Base-by-base conservation (phyloP, 805 yeast genomes). In the Groenewaldozyma salmanticensis region DNA sequence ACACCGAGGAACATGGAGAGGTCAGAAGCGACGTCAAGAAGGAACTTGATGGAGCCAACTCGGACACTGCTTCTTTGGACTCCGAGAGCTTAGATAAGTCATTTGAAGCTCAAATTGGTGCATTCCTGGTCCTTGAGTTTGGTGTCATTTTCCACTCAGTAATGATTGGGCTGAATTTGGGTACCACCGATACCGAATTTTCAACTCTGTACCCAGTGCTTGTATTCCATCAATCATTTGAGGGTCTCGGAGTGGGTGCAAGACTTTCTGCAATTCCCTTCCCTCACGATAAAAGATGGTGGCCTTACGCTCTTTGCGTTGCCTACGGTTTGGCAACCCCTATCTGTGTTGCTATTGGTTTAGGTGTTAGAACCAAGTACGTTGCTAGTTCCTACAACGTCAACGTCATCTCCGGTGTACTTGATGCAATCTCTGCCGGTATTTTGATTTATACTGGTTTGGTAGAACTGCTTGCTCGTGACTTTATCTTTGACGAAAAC, bases 171-270 rank as follows among this genome's bases (percentile, higher is more conserved):
- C 65, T 81, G 47, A 70, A 81, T 4, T 62, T 81, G 46, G 83
- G 83, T 5, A 72, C 76, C 17, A 57, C 78, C 7, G 81, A 79
- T 35, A 77, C 74, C 7, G 82, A 79, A 53, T 81, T 79, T 56
- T 66, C 62, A 34, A 70, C 82, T 4, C 64, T 81, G 35, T 81
- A 77, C 53, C 65, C 77, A 38, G 90, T 81, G 5, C 48, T 75
- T 32, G 74, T 78, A 4, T 81, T 81, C 69, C 90, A 81, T 60
- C 90, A 81, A 60, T 68, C 77, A 54, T 82, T 81, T 53, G 90
- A 81, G 64, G 90, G 90, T 48, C 67, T 81, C 40, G 90, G 90
- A 51, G 68, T 81, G 47, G 88, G 90, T 24, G 69, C 88, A 7
- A 71, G 92, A 57, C 60, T 79, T 37, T 75, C 82, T 1, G 67